Evolutionary conservation across 164 flowering plant species (phyloP), one percentile per base, ranked within the genome.

Genomic region (Chimonanthus praecox): DNA sequence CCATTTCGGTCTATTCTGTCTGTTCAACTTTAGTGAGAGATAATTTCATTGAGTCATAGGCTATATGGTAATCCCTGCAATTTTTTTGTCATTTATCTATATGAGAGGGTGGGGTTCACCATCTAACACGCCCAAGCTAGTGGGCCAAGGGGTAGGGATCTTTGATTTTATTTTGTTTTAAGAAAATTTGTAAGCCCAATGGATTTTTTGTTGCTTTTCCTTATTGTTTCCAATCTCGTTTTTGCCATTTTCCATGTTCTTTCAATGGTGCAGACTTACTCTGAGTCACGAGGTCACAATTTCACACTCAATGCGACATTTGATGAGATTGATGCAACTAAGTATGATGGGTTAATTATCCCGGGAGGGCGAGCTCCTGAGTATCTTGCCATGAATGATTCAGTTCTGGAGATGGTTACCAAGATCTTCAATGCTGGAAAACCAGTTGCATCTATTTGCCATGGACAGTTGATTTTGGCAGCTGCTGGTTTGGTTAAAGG

Each of bases 361-460:
- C 97, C 97, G 7, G 99, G 98, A 71, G 99, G 98, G 65, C 85
- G 97, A 58, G 89, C 99, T 49, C 97, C 98, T 7, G 99, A 96
- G 75, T 96, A 96, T 82, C 97, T 93, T 68, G 90, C 98, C 20
- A 80, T 88, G 83, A 75, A 94, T 79, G 83, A 82, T 74, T 86
- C 91, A 74, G 94, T 96, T 62, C 21, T 85, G 15, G 84, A 83
- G 6, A 74, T 94, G 72, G 92, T 89, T 43, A 72, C 78, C 4
- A 78, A 83, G 70, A 88, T 94, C 79, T 78, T 82, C 45, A 68
- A 75, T 43, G 78, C 88, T 7, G 84, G 87, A 68, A 94, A 91
- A 77, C 92, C 97, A 72, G 85, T 96, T 75, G 98, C 97, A 15
- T 83, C 95, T 10, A 83, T 96, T 67, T 94, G 97, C 81, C 97